Evolutionary conservation across 2,329 filamentous ascomycete species (phyloP).

Genomic region (Delphinella strobiligena): DNA sequence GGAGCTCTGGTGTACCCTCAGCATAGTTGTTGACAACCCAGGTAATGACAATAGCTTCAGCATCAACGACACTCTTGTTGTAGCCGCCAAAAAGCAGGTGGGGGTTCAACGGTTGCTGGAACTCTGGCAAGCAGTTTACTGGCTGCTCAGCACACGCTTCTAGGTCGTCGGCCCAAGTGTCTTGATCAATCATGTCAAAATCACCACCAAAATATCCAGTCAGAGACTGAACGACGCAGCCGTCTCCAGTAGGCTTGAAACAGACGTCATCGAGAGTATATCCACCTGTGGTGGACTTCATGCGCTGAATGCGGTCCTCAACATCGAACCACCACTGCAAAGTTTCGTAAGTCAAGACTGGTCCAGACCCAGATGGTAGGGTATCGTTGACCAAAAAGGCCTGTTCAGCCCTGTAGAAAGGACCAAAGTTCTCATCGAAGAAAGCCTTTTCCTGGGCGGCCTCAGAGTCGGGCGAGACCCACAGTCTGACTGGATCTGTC

Average conservation of each 20-base stretch:
- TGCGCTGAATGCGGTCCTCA: constrained; percentile 60
- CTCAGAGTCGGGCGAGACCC: constrained; percentile 89
- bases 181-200: constrained; percentile 47
- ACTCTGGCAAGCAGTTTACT: constrained; percentile 73
- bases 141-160: constrained; percentile 65
- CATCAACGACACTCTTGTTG: constrained; percentile 53
- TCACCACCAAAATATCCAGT: constrained; percentile 73
- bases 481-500: constrained; percentile 77
- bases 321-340: constrained; percentile 89
- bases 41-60: constrained; percentile 72
- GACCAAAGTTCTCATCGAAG: constrained; percentile 86
- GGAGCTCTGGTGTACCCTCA: constrained; percentile 59
- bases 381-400: constrained; percentile 88
- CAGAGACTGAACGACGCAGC: constrained; percentile 88
- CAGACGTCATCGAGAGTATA: constrained; percentile 73
- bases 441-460: constrained; percentile 89
- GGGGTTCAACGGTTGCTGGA: constrained; percentile 77
- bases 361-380: constrained; percentile 47
- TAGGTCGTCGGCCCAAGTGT: constrained; percentile 61
- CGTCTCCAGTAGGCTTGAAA: constrained; percentile 81
- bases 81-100: constrained; percentile 79
- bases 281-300: constrained; percentile 58
- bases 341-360: constrained; percentile 79
- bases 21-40: constrained; percentile 88
- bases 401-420: constrained; percentile 91